phyloP scores from a whole-genome alignment of 805 yeast species.

The Cyberlindnera euphorbiae region DNA sequence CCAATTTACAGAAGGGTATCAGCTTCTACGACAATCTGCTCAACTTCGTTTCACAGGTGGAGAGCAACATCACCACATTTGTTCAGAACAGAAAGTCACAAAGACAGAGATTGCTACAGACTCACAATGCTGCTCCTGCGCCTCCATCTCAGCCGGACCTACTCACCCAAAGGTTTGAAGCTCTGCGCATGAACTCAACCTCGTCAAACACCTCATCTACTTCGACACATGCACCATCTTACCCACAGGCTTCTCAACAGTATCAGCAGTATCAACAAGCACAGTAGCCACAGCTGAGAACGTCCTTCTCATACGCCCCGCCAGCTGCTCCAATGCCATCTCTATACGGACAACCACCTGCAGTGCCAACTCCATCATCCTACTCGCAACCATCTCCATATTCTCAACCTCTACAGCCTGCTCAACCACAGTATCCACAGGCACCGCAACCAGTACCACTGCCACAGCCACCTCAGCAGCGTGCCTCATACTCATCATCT shows the following conservation, averaged over 20 bases:
- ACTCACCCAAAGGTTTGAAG: conserved; percentile 8
- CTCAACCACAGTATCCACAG: conserved; percentile 3
- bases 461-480: conserved; percentile 1
- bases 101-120: conserved; percentile 15
- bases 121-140: no score
- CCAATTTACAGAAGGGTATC: conserved; percentile 58
- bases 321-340: conserved; percentile 13
- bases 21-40: conserved; percentile 52
- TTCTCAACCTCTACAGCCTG: no score
- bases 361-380: no score
- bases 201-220: conserved; percentile 4
- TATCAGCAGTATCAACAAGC: conserved; percentile 7
- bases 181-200: conserved; percentile 11
- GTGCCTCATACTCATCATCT: conserved; percentile 3
- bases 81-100: conserved; percentile 23
- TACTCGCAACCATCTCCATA: conserved; percentile 9
- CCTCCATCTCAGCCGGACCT: conserved; percentile 2
- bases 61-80: conserved; percentile 20
- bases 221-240: conserved; percentile 9
- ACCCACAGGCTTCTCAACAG: conserved; percentile 8
- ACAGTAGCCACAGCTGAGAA: conserved; percentile 2
- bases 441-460: conserved; percentile 3
- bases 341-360: no score
- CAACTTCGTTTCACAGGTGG: conserved; percentile 23
- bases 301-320: conserved; percentile 7